A percentile compares a stretch with the other conserved stretches of the same genome.
These are phyloP conservation scores for Echeveria elegans DNA, from an alignment of 164 flowering plant genomes.

Conservation along the genomic window DNA sequence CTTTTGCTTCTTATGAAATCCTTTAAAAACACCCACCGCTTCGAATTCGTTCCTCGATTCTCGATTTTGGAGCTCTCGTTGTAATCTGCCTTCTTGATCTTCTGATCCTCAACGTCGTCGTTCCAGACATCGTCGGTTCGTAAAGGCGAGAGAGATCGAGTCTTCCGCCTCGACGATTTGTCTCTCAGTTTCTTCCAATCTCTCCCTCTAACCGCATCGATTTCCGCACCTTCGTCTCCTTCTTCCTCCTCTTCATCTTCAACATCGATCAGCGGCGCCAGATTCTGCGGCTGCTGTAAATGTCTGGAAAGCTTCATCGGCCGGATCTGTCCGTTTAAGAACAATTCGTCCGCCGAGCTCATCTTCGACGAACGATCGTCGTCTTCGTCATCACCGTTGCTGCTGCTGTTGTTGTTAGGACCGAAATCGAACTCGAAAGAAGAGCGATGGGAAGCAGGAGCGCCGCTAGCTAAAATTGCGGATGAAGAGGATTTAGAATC, in stretches of 20 bases:
- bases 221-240: slow-evolving; percentile 13
- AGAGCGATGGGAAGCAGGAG: not conserved
- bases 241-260: slow-evolving; percentile 29
- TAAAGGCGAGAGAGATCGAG: slow-evolving; percentile 56
- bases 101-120: not conserved
- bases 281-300: slow-evolving; percentile 37
- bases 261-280: slow-evolving; percentile 37
- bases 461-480: not conserved
- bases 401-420: slow-evolving; percentile 16
- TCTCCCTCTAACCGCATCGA: slow-evolving; percentile 28
- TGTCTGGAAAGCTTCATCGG: slow-evolving; percentile 60
- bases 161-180: slow-evolving; percentile 37
- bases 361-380: slow-evolving; percentile 20
- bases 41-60: slow-evolving; percentile 36
- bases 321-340: slow-evolving; percentile 62
- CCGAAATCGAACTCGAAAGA: slow-evolving; percentile 41
- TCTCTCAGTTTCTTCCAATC: slow-evolving; percentile 30
- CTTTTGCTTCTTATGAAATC: slow-evolving; percentile 61
- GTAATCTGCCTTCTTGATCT: not conserved
- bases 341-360: slow-evolving; percentile 57
- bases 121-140: slow-evolving; percentile 14
- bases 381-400: slow-evolving; percentile 10
- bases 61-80: slow-evolving; percentile 1
- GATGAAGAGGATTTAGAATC: not conserved
- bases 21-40: slow-evolving; percentile 52